Conservation (phyloP, 331 rosid genomes). For the Acacia concinna region DNA sequence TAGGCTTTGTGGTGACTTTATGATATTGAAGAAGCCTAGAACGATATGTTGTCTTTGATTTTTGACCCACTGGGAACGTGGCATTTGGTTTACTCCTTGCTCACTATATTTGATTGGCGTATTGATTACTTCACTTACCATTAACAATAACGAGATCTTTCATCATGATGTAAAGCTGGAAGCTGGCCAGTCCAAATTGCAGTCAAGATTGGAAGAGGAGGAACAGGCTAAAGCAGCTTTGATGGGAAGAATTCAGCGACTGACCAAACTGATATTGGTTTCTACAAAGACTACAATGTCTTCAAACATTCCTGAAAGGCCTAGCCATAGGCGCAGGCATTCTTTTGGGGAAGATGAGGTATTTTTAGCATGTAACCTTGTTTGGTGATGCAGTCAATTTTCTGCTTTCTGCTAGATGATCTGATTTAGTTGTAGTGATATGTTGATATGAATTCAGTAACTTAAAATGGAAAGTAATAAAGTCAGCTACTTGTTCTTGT, state of each 20-base stretch:
- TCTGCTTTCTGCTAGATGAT: conserved; percentile 20
- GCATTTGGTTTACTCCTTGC: conserved; percentile 24
- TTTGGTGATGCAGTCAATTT: conserved; percentile 11
- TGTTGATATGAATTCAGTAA: neutral
- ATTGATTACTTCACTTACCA: conserved; percentile 20
- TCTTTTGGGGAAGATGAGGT: conserved; percentile 97
- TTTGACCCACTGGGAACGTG: neutral
- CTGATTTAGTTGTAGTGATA: neutral
- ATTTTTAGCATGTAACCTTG: conserved; percentile 15
- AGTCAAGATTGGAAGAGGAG: conserved; percentile 87
- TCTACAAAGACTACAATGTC: conserved; percentile 69
- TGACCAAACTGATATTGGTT: conserved; percentile 84
- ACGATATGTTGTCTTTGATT: conserved; percentile 10
- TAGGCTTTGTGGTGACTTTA: neutral
- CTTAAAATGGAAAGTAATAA: conserved; percentile 6
- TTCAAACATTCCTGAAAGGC: conserved; percentile 62
- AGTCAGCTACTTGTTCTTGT: neutral
- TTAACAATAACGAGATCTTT: conserved; percentile 30
- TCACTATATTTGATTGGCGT: neutral
- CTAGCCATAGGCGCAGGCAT: conserved; percentile 73
- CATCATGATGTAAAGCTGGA: conserved; percentile 63
- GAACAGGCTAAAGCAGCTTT: conserved; percentile 93
- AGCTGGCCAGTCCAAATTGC: conserved; percentile 81
- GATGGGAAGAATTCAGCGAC: conserved; percentile 85
- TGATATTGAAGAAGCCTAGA: conserved; percentile 14